Percentiles rank a stretch among this genome's conserved stretches.
Evolutionary conservation across 2,329 filamentous ascomycete genomes (phyloP).

Genomic region (Aspergillus neotritici): DNA sequence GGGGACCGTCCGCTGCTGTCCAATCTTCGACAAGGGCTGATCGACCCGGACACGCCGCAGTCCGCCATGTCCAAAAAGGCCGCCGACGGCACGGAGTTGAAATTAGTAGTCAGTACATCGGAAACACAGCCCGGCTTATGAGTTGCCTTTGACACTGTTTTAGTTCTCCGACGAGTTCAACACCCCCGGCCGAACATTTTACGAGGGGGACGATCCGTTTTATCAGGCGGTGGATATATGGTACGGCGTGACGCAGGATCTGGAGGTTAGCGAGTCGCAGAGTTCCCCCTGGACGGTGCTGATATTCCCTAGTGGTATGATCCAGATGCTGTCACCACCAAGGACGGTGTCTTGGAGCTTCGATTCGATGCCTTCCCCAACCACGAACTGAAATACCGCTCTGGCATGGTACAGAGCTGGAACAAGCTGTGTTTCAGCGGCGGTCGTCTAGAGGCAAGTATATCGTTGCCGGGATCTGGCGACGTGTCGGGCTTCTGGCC

Average conservation of each 20-base stretch:
- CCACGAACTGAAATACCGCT: conserved; percentile 61
- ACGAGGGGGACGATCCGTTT: conserved; percentile 63
- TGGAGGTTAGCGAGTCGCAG: conserved; percentile 47
- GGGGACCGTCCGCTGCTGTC: conserved; percentile 49
- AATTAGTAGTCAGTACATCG: conserved; percentile 50
- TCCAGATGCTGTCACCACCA: conserved; percentile 60
- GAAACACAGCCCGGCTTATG: not conserved
- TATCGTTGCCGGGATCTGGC: conserved; percentile 62
- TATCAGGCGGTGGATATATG: conserved; percentile 64
- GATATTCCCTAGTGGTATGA: conserved; percentile 57
- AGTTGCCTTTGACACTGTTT: conserved; percentile 4
- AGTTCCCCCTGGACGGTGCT: not conserved
- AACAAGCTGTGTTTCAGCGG: conserved; percentile 69
- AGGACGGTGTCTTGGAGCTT: conserved; percentile 57
- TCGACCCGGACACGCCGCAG: conserved; percentile 63
- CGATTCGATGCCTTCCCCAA: conserved; percentile 61
- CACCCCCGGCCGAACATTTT: conserved; percentile 61
- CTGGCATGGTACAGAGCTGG: conserved; percentile 70
- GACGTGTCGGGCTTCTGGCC: conserved; percentile 68
- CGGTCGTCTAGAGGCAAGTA: conserved; percentile 63
- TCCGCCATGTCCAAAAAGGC: conserved; percentile 52
- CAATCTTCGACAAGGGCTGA: conserved; percentile 56
- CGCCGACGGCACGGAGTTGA: conserved; percentile 55
- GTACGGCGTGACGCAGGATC: conserved; percentile 66
- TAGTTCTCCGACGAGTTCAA: conserved; percentile 70